These are phyloP conservation scores for Yamadazyma diddensiae DNA, from an alignment of 1,139 yeast genomes.

Conservation along the genomic window DNA sequence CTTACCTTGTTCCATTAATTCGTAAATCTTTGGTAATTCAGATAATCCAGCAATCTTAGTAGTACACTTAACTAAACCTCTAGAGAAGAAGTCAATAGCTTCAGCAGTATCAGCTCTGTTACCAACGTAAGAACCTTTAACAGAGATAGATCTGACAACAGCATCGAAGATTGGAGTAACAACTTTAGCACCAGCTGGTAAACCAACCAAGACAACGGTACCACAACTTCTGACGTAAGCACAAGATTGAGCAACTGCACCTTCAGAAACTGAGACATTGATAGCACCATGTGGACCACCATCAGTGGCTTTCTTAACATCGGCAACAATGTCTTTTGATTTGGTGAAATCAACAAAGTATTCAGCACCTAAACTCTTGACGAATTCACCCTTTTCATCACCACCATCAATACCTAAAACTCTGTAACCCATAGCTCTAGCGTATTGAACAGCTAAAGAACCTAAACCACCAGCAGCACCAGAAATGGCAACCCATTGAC, in stretches of 20 bases:
- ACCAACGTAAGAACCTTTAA: conserved; percentile 75
- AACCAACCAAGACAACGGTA: conserved; percentile 69
- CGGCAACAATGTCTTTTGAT: conserved; percentile 55
- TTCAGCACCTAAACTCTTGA: conserved; percentile 63
- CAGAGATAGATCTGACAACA: conserved; percentile 61
- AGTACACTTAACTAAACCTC: conserved; percentile 70
- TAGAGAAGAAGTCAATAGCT: conserved; percentile 68
- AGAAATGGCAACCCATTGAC: conserved; percentile 74
- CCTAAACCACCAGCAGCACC: conserved; percentile 85
- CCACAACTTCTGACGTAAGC: conserved; percentile 67
- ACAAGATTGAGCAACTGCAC: conserved; percentile 61
- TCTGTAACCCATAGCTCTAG: conserved; percentile 71
- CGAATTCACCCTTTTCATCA: conserved; percentile 57
- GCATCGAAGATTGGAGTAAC: conserved; percentile 62
- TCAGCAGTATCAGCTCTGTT: conserved; percentile 78
- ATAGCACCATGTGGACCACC: conserved; percentile 82
- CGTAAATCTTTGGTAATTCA: conserved; percentile 59
- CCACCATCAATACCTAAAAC: conserved; percentile 78
- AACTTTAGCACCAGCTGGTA: conserved; percentile 71
- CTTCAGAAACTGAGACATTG: conserved; percentile 69
- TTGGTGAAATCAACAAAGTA: conserved; percentile 61
- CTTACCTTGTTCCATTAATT: conserved; percentile 68
- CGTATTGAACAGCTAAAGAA: conserved; percentile 71
- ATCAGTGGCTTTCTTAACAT: conserved; percentile 55
- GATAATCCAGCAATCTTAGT: conserved; percentile 69